Conservation (phyloP, 2,329 filamentous ascomycete species). For the Fusarium longipes region DNA sequence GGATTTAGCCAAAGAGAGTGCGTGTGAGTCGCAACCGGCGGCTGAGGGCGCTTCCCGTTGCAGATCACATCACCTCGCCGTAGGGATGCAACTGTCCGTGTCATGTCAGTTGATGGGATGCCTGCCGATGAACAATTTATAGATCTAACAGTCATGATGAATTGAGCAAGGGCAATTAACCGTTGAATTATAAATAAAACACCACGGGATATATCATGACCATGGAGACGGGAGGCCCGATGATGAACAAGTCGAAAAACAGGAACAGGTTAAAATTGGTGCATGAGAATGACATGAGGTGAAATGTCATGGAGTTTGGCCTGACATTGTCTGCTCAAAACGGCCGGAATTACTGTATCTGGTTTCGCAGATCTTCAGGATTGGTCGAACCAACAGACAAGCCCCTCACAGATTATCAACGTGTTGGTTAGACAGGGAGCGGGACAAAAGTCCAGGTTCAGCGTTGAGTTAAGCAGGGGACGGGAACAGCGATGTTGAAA, state of each 20-base stretch:
- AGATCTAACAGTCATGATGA: not conserved
- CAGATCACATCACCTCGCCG: conserved; percentile 23
- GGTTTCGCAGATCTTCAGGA: conserved; percentile 35
- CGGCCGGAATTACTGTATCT: conserved; percentile 30
- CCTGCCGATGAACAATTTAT: conserved; percentile 18
- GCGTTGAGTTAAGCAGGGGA: no score
- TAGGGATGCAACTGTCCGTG: conserved; percentile 1
- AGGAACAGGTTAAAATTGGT: conserved; percentile 12
- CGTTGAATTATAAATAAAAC: conserved; percentile 17
- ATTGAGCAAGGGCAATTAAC: conserved; percentile 7
- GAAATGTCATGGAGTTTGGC: no score
- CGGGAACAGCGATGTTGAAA: conserved; percentile 12
- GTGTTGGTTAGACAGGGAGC: conserved; percentile 22
- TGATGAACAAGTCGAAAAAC: conserved; percentile 11
- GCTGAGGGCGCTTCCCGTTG: conserved; percentile 35
- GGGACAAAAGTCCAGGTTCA: conserved; percentile 8
- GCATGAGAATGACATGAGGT: conserved; percentile 13
- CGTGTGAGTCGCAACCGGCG: conserved; percentile 27
- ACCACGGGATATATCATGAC: conserved; percentile 30
- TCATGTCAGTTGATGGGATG: conserved; percentile 15
- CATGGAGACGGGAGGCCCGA: conserved; percentile 6
- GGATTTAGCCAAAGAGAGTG: conserved; percentile 13
- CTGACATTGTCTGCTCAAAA: conserved; percentile 12
- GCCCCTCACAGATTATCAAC: conserved; percentile 24
- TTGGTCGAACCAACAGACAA: conserved; percentile 23